These are phyloP conservation scores for Solanum ossicruentum DNA, from an alignment of 257 asterid genomes.

Conservation along the genomic window DNA sequence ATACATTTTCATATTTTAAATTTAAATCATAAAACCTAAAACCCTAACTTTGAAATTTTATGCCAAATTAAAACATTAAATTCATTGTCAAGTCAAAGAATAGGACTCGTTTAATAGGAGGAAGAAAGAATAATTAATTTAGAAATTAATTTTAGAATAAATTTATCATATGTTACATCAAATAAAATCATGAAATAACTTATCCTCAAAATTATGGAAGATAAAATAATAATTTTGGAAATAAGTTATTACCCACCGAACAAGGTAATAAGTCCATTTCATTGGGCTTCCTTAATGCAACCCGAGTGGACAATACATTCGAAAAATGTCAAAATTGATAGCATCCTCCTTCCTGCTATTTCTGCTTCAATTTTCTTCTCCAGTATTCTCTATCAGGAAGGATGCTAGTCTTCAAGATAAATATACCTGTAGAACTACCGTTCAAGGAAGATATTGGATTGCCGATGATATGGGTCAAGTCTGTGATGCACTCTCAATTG, in stretches of 20 bases:
- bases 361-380: constrained; percentile 15
- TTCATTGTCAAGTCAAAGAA: no score
- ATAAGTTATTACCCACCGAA: no score
- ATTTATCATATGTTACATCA: no score
- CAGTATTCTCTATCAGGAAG: constrained; percentile 49
- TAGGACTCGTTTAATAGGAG: no score
- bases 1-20: background rate
- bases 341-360: background rate
- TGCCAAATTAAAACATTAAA: no score
- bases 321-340: background rate
- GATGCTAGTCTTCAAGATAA: constrained; percentile 42
- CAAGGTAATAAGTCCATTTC: background rate
- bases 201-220: no score
- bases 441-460: constrained; percentile 74
- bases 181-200: no score
- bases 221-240: no score
- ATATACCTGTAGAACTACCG: constrained; percentile 59
- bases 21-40: no score
- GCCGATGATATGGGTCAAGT: constrained; percentile 80
- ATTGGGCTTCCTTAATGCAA: background rate
- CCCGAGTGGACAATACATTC: background rate
- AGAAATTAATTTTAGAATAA: no score
- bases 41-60: no score
- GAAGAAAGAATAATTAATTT: no score
- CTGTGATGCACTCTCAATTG: constrained; percentile 67